phyloP scores from a whole-genome alignment of 1,284 basidiomycete species.

The Thecaphora thlaspeos region DNA sequence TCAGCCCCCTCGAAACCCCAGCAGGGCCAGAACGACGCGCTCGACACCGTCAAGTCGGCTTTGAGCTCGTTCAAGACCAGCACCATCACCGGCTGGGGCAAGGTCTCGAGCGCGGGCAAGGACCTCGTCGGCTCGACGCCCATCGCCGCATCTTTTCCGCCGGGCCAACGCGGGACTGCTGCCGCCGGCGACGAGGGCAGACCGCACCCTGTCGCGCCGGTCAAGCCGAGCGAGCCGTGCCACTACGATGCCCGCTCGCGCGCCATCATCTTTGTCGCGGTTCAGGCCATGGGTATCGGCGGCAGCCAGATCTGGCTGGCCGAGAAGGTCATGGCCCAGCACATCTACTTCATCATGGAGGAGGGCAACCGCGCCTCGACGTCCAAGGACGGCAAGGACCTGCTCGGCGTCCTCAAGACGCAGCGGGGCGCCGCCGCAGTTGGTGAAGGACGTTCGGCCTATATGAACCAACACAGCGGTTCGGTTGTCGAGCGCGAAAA shows the following conservation, averaged over 20 bases:
- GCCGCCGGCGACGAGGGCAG: not conserved
- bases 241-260: conserved; percentile 50
- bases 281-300: conserved; percentile 38
- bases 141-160: too few species aligned
- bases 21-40: not conserved
- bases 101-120: conserved; percentile 26
- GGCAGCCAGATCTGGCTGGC: conserved; percentile 36
- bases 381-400: conserved; percentile 34
- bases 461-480: conserved; percentile 46
- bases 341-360: conserved; percentile 49
- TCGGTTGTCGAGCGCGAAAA: conserved; percentile 38
- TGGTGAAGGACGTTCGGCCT: conserved; percentile 21
- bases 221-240: conserved; percentile 50
- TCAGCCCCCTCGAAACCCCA: too few species aligned
- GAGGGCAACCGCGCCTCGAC: conserved; percentile 32
- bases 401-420: conserved; percentile 28
- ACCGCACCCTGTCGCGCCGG: conserved; percentile 13
- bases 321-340: conserved; percentile 49
- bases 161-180: too few species aligned
- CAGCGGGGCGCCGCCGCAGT: not conserved
- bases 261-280: conserved; percentile 46
- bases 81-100: conserved; percentile 25
- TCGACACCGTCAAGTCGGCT: conserved; percentile 5
- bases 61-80: conserved; percentile 28
- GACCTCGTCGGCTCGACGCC: conserved; percentile 13